These are phyloP conservation scores for Huntiella abstrusa DNA, from an alignment of 2,329 filamentous ascomycete species.

Conservation along the genomic window DNA sequence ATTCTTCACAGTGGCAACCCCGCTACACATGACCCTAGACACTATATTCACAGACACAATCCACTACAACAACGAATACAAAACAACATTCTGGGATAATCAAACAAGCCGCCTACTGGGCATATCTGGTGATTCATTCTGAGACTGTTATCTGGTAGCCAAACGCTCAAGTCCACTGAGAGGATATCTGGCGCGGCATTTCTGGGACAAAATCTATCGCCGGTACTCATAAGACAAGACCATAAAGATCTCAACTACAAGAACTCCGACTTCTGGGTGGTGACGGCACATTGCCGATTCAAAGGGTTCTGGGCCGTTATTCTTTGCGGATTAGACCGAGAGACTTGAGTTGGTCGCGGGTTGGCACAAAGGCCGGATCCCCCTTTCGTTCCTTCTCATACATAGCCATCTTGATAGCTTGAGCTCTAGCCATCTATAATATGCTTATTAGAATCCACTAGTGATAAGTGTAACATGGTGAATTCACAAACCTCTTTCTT, in stretches of 20 bases:
- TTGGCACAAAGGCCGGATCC: conserved; percentile 54
- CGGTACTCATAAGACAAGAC: too few species aligned
- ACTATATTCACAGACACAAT: too few species aligned
- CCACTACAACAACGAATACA: too few species aligned
- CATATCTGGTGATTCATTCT: too few species aligned
- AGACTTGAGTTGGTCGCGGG: conserved; percentile 75
- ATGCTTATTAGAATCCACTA: neutral
- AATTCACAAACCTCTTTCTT: conserved; percentile 70
- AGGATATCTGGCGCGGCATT: neutral
- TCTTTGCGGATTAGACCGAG: conserved; percentile 70
- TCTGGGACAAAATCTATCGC: neutral
- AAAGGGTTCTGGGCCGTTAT: conserved; percentile 27
- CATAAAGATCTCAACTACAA: neutral
- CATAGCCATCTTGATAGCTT: conserved; percentile 65
- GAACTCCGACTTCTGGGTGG: neutral
- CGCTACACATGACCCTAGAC: too few species aligned
- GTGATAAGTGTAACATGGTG: neutral
- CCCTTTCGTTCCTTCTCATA: conserved; percentile 43
- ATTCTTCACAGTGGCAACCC: too few species aligned
- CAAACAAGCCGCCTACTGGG: too few species aligned
- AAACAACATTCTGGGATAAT: too few species aligned
- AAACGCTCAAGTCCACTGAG: neutral
- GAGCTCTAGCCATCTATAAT: conserved; percentile 53
- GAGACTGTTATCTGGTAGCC: too few species aligned
- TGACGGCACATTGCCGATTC: neutral